phyloP scores from a whole-genome alignment of 495 filamentous ascomycete genomes.

The Amphirosellinia nigrospora region DNA sequence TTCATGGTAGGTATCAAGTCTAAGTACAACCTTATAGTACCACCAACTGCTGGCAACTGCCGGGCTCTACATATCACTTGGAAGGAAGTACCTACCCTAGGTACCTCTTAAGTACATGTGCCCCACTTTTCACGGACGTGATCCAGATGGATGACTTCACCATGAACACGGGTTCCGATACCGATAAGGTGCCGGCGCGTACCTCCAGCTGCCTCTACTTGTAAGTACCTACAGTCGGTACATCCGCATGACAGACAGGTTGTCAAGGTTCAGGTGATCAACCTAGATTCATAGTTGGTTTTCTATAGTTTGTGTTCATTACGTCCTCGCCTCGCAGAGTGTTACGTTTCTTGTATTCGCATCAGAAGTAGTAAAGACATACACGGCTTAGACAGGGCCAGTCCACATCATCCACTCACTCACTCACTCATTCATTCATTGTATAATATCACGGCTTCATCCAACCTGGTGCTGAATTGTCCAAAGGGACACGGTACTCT shows the following conservation, averaged over 20 bases:
- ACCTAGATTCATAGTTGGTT: not conserved
- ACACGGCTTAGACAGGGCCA: too few relatives aligned
- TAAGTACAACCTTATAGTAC: too few relatives aligned
- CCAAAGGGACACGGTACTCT: not conserved
- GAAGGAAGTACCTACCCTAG: too few relatives aligned
- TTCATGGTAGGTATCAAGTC: too few relatives aligned
- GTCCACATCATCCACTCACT: not conserved
- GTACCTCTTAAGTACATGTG: too few relatives aligned
- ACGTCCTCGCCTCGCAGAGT: not conserved
- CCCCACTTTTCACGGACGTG: not conserved
- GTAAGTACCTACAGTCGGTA: not conserved
- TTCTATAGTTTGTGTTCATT: not conserved
- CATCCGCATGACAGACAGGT: not conserved
- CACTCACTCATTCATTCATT: too few relatives aligned
- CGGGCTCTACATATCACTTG: too few relatives aligned
- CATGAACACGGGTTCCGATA: conserved; percentile 10
- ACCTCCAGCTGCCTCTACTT: not conserved
- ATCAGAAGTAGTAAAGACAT: not conserved
- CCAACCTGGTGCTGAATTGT: not conserved
- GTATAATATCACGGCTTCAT: not conserved
- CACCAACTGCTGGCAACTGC: not conserved
- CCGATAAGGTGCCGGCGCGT: conserved; percentile 5
- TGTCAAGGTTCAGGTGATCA: conserved; percentile 9
- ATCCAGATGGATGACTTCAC: conserved; percentile 15
- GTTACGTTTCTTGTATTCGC: not conserved